These are phyloP conservation scores for Dispira simplex DNA, from an alignment of 192 early-diverging fungal genomes.

Conservation along the genomic window DNA sequence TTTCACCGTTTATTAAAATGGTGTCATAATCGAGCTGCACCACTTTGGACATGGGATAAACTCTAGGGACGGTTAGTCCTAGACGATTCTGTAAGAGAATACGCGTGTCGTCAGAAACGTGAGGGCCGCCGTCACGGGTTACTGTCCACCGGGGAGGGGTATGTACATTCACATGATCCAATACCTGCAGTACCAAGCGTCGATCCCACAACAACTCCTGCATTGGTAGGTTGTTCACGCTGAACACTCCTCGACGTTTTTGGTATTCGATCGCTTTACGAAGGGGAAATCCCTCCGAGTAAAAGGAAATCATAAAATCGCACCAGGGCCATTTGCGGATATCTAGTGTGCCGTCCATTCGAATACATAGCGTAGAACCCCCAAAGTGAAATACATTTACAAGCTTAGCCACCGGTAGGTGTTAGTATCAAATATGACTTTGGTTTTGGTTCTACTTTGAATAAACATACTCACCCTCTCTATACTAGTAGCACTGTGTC, in stretches of 20 bases:
- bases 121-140: slow-evolving; percentile 49
- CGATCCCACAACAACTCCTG: slow-evolving; percentile 83
- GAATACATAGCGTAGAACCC: no score
- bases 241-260: slow-evolving; percentile 64
- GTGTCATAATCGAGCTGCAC: slow-evolving; percentile 45
- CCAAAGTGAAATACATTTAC: no score
- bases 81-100: slow-evolving; percentile 33
- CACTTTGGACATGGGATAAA: slow-evolving; percentile 1
- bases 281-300: slow-evolving; percentile 84
- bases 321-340: slow-evolving; percentile 82
- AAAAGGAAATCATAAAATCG: slow-evolving; percentile 96
- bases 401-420: no score
- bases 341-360: slow-evolving; percentile 22
- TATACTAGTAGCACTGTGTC: no score
- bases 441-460: no score
- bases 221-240: slow-evolving; percentile 81
- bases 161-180: slow-evolving; percentile 64
- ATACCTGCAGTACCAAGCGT: slow-evolving; percentile 66
- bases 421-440: no score
- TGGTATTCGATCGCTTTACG: slow-evolving; percentile 87
- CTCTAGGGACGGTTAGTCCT: slow-evolving; percentile 10
- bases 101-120: slow-evolving; percentile 32
- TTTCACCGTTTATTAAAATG: slow-evolving; percentile 44
- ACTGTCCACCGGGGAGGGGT: slow-evolving; percentile 66
- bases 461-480: no score